Percentiles rank a stretch among this genome's conserved stretches.
Evolutionary conservation across 1,284 basidiomycete genomes (phyloP).

Genomic region (Leucoagaricus sp.): DNA sequence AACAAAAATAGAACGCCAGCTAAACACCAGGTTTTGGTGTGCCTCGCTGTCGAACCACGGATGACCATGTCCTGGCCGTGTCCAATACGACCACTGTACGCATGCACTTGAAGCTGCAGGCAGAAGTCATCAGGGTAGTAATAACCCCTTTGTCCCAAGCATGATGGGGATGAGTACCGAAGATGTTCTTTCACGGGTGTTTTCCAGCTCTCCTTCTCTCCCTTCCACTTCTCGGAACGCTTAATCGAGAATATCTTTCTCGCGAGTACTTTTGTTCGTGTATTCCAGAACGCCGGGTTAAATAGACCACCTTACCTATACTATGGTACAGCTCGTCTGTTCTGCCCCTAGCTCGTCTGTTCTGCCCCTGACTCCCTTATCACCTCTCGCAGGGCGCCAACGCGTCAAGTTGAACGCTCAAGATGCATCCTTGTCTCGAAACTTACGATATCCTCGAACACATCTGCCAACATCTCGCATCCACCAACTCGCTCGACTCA

Average conservation of each 20-base stretch:
- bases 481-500: neutral
- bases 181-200: neutral
- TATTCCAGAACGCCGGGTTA: too few relatives aligned
- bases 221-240: neutral
- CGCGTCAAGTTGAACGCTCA: neutral
- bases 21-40: neutral
- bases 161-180: neutral
- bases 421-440: slow-evolving; percentile 13
- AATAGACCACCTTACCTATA: neutral
- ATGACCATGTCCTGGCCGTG: neutral
- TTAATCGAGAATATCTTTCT: neutral
- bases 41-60: neutral
- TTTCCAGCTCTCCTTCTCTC: neutral
- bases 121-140: neutral
- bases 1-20: slow-evolving; percentile 3
- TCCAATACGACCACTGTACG: neutral
- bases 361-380: neutral
- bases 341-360: neutral
- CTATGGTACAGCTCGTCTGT: neutral
- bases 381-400: neutral
- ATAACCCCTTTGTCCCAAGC: neutral
- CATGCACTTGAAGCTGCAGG: neutral
- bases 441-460: slow-evolving; percentile 4
- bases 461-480: slow-evolving; percentile 6
- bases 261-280: neutral